Percentiles rank a stretch among this genome's conserved stretches.
Conservation (phyloP, 2,329 filamentous ascomycete species). For the Reticulascus tulasneorum region DNA sequence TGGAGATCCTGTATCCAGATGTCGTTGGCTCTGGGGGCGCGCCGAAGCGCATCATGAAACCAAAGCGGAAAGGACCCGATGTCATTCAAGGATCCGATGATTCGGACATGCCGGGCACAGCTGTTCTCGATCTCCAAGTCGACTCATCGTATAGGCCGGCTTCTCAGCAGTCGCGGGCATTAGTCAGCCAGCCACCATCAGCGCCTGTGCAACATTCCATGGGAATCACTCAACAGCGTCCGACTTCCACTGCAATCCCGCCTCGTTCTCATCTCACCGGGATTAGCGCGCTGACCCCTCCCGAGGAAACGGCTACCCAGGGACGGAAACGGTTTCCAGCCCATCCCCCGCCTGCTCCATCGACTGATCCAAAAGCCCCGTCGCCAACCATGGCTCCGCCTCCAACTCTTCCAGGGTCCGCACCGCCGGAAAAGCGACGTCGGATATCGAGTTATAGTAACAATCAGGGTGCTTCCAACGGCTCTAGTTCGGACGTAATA, state of each 20-base stretch:
- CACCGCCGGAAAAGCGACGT: constrained; percentile 26
- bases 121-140: constrained; percentile 40
- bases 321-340: constrained; percentile 37
- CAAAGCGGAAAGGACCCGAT: constrained; percentile 45
- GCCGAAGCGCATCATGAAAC: constrained; percentile 56
- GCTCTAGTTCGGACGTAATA: constrained; percentile 25
- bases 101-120: constrained; percentile 43
- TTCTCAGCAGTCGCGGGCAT: constrained; percentile 19
- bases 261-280: constrained; percentile 35
- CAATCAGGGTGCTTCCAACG: constrained; percentile 4
- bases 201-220: constrained; percentile 16
- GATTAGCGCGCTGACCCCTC: constrained; percentile 48
- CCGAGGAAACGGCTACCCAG: constrained; percentile 45
- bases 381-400: constrained; percentile 12
- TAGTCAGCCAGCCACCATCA: constrained; percentile 24
- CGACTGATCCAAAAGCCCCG: constrained; percentile 10
- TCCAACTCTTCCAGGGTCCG: constrained; percentile 2
- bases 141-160: constrained; percentile 24
- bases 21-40: constrained; percentile 57
- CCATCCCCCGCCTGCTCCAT: constrained; percentile 14
- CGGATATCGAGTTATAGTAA: constrained; percentile 25
- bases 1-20: constrained; percentile 58
- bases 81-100: constrained; percentile 38
- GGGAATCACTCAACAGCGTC: constrained; percentile 22
- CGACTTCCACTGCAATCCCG: constrained; percentile 31